phyloP scores from a whole-genome alignment of 371 early-diverging fungal species.

The Vairimorpha ceranae region DNA sequence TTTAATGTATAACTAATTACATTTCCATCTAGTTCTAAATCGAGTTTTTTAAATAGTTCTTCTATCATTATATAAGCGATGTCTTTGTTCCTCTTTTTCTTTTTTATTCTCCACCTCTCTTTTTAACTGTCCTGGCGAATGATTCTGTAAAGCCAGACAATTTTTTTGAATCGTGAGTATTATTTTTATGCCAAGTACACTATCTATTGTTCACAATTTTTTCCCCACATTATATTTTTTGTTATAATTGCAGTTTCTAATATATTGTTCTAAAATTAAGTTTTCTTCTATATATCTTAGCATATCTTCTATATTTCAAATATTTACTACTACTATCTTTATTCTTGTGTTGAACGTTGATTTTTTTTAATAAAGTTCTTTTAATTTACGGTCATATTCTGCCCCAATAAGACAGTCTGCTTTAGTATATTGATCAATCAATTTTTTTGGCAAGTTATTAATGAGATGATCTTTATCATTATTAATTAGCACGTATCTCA shows the following conservation, averaged over 20 bases:
- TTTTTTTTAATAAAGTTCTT: not conserved
- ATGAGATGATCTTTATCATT: no score
- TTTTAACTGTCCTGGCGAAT: not conserved
- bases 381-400: conserved; percentile 8
- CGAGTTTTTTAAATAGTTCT: not conserved
- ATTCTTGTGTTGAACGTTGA: not conserved
- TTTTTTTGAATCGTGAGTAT: not conserved
- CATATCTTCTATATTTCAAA: not conserved
- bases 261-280: not conserved
- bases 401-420: not conserved
- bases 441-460: conserved; percentile 2
- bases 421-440: not conserved
- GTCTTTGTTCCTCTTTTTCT: not conserved
- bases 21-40: not conserved
- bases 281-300: not conserved
- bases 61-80: not conserved
- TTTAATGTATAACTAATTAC: not conserved
- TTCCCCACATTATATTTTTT: not conserved
- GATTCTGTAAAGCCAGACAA: not conserved
- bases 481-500: no score
- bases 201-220: not conserved
- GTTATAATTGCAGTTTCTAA: not conserved
- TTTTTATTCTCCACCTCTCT: not conserved
- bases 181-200: not conserved
- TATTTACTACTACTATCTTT: not conserved